Conservation (phyloP, 306 rosid genomes). For the Fragaria iinumae region DNA sequence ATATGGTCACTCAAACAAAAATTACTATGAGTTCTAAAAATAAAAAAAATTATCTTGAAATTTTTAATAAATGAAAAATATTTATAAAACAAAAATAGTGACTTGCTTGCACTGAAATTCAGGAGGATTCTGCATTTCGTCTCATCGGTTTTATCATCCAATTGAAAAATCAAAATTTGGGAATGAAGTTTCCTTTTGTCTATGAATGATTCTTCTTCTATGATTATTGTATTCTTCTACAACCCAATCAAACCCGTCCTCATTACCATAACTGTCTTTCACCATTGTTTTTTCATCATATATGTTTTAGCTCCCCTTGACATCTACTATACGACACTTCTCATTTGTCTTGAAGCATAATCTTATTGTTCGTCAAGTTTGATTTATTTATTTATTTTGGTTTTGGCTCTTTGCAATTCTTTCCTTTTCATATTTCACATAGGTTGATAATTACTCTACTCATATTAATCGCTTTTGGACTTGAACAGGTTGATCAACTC, state of each 20-base stretch:
- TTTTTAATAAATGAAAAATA: no score
- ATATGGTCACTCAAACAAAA: not conserved
- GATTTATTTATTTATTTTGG: not conserved
- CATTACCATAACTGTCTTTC: not conserved
- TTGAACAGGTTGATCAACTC: constrained; percentile 68
- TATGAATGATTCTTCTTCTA: not conserved
- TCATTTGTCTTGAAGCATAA: not conserved
- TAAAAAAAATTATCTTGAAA: no score
- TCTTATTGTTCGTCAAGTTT: not conserved
- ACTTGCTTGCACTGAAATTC: not conserved
- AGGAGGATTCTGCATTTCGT: not conserved
- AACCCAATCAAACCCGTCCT: not conserved
- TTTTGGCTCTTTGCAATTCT: not conserved
- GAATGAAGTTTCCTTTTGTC: not conserved
- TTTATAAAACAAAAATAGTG: not conserved
- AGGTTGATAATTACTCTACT: not conserved
- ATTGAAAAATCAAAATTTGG: not conserved
- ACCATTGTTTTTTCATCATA: not conserved
- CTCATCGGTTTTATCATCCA: not conserved
- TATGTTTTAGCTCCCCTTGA: not conserved
- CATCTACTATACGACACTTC: not conserved
- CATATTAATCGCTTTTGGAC: not conserved
- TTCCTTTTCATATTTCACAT: not conserved
- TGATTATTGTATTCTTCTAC: not conserved
- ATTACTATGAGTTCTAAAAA: no score